Base-by-base conservation (phyloP, 2,329 filamentous ascomycete genomes). In the Aplosporella prunicola region DNA sequence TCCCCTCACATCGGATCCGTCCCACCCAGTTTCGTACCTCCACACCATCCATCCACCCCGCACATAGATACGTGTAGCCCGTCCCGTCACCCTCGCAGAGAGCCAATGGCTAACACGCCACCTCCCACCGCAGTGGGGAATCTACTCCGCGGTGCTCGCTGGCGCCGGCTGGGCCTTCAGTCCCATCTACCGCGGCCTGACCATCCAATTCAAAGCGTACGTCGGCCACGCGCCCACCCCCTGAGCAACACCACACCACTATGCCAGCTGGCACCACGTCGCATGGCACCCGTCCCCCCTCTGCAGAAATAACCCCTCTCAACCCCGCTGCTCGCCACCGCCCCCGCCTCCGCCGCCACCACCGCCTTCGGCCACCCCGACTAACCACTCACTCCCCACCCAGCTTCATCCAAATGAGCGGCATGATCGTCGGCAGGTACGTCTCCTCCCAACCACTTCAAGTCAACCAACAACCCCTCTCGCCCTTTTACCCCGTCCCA, bases 351-450 rank as follows among this genome's bases (percentile, higher is more conserved):
- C n/a, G n/a, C n/a, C n/a, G n/a, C n/a, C n/a, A n/a, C n/a, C n/a
- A n/a, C n/a, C n/a, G n/a, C n/a, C n/a, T n/a, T n/a, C n/a, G n/a
- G n/a, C n/a, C n/a, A n/a, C n/a, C n/a, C n/a, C n/a, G n/a, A n/a
- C n/a, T n/a, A 24, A 8, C 22, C 22, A 40, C 26, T 5, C 17
- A n/a, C 16, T 20, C 10, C 15, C 11, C n/a, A 6, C 18, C 32
- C 51, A 88, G 83, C 20, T 89, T 85, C 53, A 66, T 88, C 11
- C 82, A 87, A 57, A 85, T 87, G 80, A 83, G 79, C n/a, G 79
- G 77, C 43, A 88, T 88, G 82, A 78, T 82, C n/a, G 52, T 85
- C 22, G 83, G 83, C 28, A 71, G 38, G 38, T 35, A 25, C 9
- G 16, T 8, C 22, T 8, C 8, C 22, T 8, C 8, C 22, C 22